Conservation (phyloP, 345 rosid genomes). For the Eucalyptus regnans region DNA sequence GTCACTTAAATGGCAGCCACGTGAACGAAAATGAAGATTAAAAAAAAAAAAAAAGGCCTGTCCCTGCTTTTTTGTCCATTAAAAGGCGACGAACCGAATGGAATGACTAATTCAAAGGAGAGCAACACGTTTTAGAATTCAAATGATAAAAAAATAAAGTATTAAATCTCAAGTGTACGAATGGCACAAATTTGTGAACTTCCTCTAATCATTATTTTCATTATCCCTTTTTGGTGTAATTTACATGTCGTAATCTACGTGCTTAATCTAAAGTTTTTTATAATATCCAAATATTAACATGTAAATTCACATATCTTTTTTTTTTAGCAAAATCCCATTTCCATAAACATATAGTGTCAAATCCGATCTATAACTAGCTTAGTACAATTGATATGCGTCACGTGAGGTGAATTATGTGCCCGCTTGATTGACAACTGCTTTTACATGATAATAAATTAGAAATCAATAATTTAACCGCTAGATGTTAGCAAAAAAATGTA, state of each 20-base stretch:
- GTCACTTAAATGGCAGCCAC: background rate
- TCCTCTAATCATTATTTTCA: background rate
- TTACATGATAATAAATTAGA: background rate
- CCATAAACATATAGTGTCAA: fast-evolving
- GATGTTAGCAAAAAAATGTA: background rate
- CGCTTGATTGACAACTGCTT: background rate
- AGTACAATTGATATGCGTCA: background rate
- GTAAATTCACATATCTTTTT: background rate
- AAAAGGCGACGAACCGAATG: background rate
- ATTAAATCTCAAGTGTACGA: background rate
- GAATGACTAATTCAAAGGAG: background rate
- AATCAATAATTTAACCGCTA: background rate
- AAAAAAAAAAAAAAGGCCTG: background rate
- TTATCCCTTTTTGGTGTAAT: background rate
- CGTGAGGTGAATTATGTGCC: background rate
- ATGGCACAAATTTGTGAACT: background rate
- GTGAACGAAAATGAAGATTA: background rate
- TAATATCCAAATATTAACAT: background rate
- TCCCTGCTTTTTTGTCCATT: background rate
- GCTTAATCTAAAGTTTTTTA: background rate
- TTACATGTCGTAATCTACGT: background rate
- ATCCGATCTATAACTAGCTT: background rate
- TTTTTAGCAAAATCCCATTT: background rate
- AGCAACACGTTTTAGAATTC: background rate
- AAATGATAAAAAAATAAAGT: background rate